These are phyloP conservation scores for Puccinia triticina DNA, from an alignment of 1,284 basidiomycete genomes.

Conservation along the genomic window DNA sequence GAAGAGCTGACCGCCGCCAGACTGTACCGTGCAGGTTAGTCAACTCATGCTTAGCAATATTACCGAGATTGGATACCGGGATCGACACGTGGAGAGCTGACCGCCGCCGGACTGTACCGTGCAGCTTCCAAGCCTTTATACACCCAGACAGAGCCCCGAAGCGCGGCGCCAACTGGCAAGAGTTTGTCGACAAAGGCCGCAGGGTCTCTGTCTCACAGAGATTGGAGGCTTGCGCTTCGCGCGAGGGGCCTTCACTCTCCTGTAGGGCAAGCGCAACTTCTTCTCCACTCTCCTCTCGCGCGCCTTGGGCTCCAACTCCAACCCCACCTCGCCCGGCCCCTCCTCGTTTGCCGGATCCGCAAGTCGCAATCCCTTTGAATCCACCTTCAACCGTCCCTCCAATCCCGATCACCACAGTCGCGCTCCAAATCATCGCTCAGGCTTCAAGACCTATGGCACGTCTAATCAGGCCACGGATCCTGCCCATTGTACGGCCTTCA, in stretches of 20 bases:
- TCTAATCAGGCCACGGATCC: slow-evolving; percentile 27
- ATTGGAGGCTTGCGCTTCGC: too few species aligned
- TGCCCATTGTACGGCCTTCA: neutral
- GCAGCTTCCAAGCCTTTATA: too few species aligned
- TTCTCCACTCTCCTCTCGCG: slow-evolving; percentile 39
- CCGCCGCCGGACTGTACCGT: too few species aligned
- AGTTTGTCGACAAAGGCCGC: too few species aligned
- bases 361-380: slow-evolving; percentile 39
- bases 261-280: slow-evolving; percentile 42
- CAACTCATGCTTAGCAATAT: neutral
- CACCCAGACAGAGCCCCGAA: too few species aligned
- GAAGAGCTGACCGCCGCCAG: too few species aligned
- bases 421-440: neutral
- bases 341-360: neutral
- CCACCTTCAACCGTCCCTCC: slow-evolving; percentile 13
- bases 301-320: slow-evolving; percentile 27
- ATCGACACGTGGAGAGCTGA: too few species aligned
- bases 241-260: too few species aligned
- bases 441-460: neutral
- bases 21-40: too few species aligned
- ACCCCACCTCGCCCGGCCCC: slow-evolving; percentile 30
- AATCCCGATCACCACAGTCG: slow-evolving; percentile 2
- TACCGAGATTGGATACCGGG: too few species aligned
- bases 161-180: too few species aligned
- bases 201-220: too few species aligned